Base-by-base conservation (phyloP, 2,329 filamentous ascomycete species). In the Amauroascus niger region DNA sequence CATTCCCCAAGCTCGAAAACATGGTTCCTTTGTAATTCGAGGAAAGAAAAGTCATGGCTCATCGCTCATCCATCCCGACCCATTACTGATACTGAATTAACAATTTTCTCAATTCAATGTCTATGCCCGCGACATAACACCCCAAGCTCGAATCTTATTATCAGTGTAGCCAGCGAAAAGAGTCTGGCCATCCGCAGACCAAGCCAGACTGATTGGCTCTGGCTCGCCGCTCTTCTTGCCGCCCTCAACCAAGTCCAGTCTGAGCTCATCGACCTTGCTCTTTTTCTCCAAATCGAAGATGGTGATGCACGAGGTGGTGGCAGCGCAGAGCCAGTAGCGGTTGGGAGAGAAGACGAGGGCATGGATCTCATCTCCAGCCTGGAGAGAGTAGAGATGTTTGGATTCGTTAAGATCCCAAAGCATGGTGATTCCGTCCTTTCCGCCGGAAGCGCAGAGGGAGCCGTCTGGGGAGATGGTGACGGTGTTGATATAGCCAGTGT, bases 251-350 rank as follows among this genome's bases (percentile, higher is more conserved):
- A 93, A 95, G 76, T 98, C 93, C 65, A 91, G 91, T 86, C 95
- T 96, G 76, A 98, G 85, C 84, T 97, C 93, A 70, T 97, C 91
- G 72, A 97, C 91, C 87, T 96, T 97, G 86, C 86, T 94, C 90
- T 98, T 98, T 90, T 98, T 98, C 88, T 98, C 93, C 66, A 98
- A 84, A 73, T 98, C 93, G 80, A 98, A 98, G 83, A 98, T 97
- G 83, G 96, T 96, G 83, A 98, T 97, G 83, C 84, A 89, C 79
- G 83, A 88, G 72, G 88, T 82, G 62, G 93, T 98, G 73, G 93
- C 93, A 72, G 93, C 93, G 83, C 93, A 98, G 67, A 98, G 86
- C 93, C 93, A 98, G 88, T 98, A 98, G 76, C 93, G 87, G 88
- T 98, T 98, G 73, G 93, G 93, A 63, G 93, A 97, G 88, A 98